Conservation (phyloP, 345 rosid species). For the Raphanus raphanistrum region DNA sequence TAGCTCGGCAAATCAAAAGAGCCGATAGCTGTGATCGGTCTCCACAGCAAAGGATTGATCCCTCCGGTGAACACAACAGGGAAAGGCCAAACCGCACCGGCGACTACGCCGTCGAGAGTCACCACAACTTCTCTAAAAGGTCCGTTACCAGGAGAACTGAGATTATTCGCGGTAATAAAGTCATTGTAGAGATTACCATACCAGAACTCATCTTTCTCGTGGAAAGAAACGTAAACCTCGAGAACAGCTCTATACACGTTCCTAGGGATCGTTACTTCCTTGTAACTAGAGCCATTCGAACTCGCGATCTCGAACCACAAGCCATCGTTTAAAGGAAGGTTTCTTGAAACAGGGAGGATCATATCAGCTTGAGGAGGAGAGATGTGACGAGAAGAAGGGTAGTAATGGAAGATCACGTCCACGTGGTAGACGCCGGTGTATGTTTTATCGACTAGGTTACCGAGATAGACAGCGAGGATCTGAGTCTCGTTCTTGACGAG, state of each 20-base stretch:
- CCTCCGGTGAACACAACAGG: slow-evolving; percentile 90
- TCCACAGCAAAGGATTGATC: slow-evolving; percentile 79
- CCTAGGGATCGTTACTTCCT: slow-evolving; percentile 58
- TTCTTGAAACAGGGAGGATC: slow-evolving; percentile 76
- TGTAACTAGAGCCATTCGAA: slow-evolving; percentile 40
- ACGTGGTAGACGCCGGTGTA: slow-evolving; percentile 89
- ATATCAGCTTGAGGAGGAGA: slow-evolving; percentile 57
- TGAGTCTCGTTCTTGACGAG: slow-evolving; percentile 59
- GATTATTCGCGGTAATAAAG: slow-evolving; percentile 58
- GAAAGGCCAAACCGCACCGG: slow-evolving; percentile 88
- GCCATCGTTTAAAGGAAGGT: slow-evolving; percentile 67
- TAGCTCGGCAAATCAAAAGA: slow-evolving; percentile 88
- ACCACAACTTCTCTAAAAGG: slow-evolving; percentile 89
- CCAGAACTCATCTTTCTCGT: slow-evolving; percentile 92
- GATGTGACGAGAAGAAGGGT: slow-evolving; percentile 39
- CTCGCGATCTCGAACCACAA: slow-evolving; percentile 80
- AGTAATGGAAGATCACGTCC: slow-evolving; percentile 60
- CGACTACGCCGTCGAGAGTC: slow-evolving; percentile 55
- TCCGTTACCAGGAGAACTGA: slow-evolving; percentile 68
- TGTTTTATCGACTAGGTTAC: slow-evolving; percentile 62
- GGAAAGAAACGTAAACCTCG: slow-evolving; percentile 90
- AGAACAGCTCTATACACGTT: slow-evolving; percentile 84
- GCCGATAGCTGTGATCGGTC: slow-evolving; percentile 74
- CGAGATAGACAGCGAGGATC: slow-evolving; percentile 63
- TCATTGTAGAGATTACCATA: slow-evolving; percentile 67